phyloP scores from a whole-genome alignment of 768 basidiomycete species.

The Amanita molliuscula region DNA sequence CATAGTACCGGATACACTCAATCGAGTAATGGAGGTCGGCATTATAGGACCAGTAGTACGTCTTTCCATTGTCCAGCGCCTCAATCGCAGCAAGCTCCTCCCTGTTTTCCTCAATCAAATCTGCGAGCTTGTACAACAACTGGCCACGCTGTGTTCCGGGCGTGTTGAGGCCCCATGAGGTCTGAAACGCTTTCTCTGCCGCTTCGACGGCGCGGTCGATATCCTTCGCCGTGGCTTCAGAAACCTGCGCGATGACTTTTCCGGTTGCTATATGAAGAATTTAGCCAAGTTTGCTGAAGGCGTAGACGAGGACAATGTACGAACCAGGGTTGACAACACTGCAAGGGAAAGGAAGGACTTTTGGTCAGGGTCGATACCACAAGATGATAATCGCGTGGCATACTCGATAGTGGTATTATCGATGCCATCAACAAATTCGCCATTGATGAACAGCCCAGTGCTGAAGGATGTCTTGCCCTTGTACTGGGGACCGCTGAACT shows the following conservation, averaged over 20 bases:
- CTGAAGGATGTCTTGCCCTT: slow-evolving; percentile 48
- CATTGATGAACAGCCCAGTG: slow-evolving; percentile 31
- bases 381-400: background rate
- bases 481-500: slow-evolving; percentile 41
- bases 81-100: slow-evolving; percentile 70
- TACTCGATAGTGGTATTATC: slow-evolving; percentile 3
- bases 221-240: slow-evolving; percentile 55
- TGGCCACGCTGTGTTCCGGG: slow-evolving; percentile 42
- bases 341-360: background rate
- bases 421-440: slow-evolving; percentile 4
- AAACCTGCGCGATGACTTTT: slow-evolving; percentile 44
- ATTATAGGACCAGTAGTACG: slow-evolving; percentile 34
- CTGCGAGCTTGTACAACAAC: slow-evolving; percentile 53
- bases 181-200: slow-evolving; percentile 49
- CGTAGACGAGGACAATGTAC: slow-evolving; percentile 8
- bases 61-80: slow-evolving; percentile 63
- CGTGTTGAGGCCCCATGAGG: slow-evolving; percentile 58
- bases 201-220: slow-evolving; percentile 68
- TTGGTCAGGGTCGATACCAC: background rate
- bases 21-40: slow-evolving; percentile 40
- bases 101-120: slow-evolving; percentile 47
- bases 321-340: slow-evolving; percentile 51
- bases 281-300: background rate
- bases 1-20: slow-evolving; percentile 62
- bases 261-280: slow-evolving; percentile 39